A percentile compares a stretch with the other conserved stretches of the same genome.
phyloP scores from a whole-genome alignment of 2,329 filamentous ascomycete genomes.

The Penicillium glabrum region DNA sequence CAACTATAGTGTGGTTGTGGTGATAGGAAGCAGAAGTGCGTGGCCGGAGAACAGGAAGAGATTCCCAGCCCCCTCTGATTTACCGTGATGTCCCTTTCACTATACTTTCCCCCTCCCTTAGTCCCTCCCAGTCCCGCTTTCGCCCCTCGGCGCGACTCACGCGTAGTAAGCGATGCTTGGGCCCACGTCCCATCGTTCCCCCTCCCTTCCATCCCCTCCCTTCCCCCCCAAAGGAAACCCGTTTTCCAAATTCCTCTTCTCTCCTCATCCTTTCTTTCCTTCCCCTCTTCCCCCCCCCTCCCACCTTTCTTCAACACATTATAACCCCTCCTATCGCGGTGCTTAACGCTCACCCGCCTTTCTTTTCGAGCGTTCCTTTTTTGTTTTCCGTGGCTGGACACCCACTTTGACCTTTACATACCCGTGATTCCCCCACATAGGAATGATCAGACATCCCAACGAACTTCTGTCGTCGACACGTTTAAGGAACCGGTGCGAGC shows the following conservation, averaged over 20 bases:
- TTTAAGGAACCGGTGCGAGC: slow-evolving; percentile 45
- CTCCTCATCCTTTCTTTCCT: slow-evolving; percentile 21
- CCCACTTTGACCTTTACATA: slow-evolving; percentile 23
- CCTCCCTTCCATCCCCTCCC: slow-evolving; percentile 14
- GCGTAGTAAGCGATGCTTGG: slow-evolving; percentile 25
- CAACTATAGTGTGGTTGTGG: slow-evolving; percentile 6
- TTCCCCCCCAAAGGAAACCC: slow-evolving; percentile 1
- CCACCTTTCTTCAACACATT: slow-evolving; percentile 20
- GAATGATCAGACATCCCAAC: slow-evolving; percentile 46
- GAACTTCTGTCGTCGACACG: slow-evolving; percentile 41
- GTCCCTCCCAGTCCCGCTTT: slow-evolving; percentile 18
- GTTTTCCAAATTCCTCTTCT: not conserved
- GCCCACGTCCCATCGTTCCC: slow-evolving; percentile 15
- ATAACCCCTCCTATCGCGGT: slow-evolving; percentile 15
- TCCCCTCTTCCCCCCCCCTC: slow-evolving; percentile 18
- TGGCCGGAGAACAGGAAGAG: slow-evolving; percentile 13
- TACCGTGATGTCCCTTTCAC: not conserved
- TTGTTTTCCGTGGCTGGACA: slow-evolving; percentile 39
- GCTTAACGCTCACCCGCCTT: slow-evolving; percentile 24
- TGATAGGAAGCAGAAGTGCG: slow-evolving; percentile 20
- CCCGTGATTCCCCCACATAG: slow-evolving; percentile 29
- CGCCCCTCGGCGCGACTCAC: slow-evolving; percentile 16
- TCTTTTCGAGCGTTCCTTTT: slow-evolving; percentile 23
- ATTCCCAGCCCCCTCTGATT: not conserved
- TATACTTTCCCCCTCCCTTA: not conserved